Base-by-base conservation (phyloP, 768 basidiomycete species). In the Lactifluus rugatus region DNA sequence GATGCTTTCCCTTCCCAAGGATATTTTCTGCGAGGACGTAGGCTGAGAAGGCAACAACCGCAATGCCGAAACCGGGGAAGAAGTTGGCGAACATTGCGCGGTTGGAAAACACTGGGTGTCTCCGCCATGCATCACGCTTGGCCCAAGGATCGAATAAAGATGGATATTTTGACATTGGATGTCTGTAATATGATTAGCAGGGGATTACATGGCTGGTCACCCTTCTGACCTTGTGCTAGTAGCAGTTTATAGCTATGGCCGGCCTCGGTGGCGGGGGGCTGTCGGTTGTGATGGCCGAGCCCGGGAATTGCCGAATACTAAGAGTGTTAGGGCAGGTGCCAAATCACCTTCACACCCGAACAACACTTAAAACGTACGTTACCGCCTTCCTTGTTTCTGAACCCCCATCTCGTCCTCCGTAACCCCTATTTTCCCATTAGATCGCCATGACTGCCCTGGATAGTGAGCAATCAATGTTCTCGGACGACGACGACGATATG, bases 51-150 rank as follows among this genome's bases (percentile, higher is more conserved):
- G 93, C 89, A 52, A 86, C 90, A 50, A 92, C 79, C 36, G 90
- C 95, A 56, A 92, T 91, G 48, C 93, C 94, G 67, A 98, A 89
- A 39, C 95, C 95, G 34, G 95, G 95, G 72, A 97, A 93, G 63
- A 95, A 70, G 75, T 81, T 92, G 66, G 85, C 76, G 75, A 97
- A 85, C 89, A 93, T 93, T 65, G 81, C 79, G 42, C 85, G 82
- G 64, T 85, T 87, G 60, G 83, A 80, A 76, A 96, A 96, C 55
- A 94, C 81, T n/a, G 88, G 84, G 66, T 82, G 84, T 70, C 85
- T 92, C 66, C 93, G 80, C 93, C 92, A 96, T 39, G 91, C 89
- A 65, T 96, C 93, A 61, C 84, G 76, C 73, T 88, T 93, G 21
- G 90, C 89, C 93, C 93, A 96, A 51, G 93, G 92, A 70, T 96